A percentile compares a stretch with the other conserved stretches of the same genome.
Evolutionary conservation across 768 basidiomycete species (phyloP).

Genomic region (Pleurotus sapidus): DNA sequence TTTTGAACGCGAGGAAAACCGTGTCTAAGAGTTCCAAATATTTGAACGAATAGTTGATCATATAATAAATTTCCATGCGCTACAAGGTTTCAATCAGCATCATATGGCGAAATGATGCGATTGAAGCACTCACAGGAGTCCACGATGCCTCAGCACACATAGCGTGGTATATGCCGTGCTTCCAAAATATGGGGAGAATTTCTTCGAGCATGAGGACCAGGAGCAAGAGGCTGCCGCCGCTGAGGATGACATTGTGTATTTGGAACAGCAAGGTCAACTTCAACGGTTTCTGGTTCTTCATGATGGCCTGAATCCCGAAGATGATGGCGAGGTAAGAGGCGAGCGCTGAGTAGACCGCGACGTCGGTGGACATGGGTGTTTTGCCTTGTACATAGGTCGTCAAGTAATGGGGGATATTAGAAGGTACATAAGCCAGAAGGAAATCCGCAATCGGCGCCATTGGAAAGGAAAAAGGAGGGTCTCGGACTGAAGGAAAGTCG

Average conservation of each 20-base stretch:
- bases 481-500: conserved; percentile 10
- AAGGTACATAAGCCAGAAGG: conserved; percentile 54
- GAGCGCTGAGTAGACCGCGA: conserved; percentile 68
- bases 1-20: conserved; percentile 95
- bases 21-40: conserved; percentile 97
- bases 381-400: conserved; percentile 67
- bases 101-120: conserved; percentile 6
- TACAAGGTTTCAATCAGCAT: conserved; percentile 24
- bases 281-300: conserved; percentile 73
- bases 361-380: conserved; percentile 82
- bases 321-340: conserved; percentile 83
- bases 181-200: conserved; percentile 75
- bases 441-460: conserved; percentile 78
- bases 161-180: conserved; percentile 67
- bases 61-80: conserved; percentile 95
- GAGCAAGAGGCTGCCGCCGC: conserved; percentile 78
- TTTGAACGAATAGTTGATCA: conserved; percentile 99
- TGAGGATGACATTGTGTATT: conserved; percentile 87
- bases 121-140: conserved; percentile 69
- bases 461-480: conserved; percentile 25
- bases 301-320: conserved; percentile 79
- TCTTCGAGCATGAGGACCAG: conserved; percentile 92
- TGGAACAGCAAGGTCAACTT: conserved; percentile 86
- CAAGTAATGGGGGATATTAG: conserved; percentile 53
- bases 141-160: conserved; percentile 79